These are phyloP conservation scores for Camellia sinensis DNA, from an alignment of 148 eudicot species.

Conservation along the genomic window DNA sequence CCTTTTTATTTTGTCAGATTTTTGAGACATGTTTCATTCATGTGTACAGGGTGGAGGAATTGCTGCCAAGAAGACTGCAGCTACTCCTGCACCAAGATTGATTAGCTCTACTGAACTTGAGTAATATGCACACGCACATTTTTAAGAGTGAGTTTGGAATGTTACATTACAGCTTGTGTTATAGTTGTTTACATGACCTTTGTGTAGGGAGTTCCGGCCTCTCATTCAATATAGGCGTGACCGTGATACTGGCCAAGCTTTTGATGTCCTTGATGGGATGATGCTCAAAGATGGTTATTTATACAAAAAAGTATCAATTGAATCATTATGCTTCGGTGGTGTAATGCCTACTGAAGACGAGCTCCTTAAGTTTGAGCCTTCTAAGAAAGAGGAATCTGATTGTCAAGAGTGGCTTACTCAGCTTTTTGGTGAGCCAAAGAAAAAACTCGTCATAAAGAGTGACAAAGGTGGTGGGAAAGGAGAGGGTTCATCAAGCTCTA, in stretches of 20 bases:
- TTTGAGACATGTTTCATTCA: neutral
- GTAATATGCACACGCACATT: slow-evolving; percentile 37
- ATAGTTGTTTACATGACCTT: slow-evolving; percentile 19
- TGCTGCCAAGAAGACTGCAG: slow-evolving; percentile 48
- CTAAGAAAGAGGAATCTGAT: slow-evolving; percentile 60
- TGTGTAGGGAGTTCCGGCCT: slow-evolving; percentile 84
- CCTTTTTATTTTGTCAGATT: neutral
- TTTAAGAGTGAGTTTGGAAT: neutral
- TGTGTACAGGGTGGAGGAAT: slow-evolving; percentile 76
- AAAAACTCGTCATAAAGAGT: slow-evolving; percentile 23
- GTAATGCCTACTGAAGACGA: slow-evolving; percentile 80
- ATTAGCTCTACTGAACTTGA: slow-evolving; percentile 79
- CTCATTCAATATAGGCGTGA: slow-evolving; percentile 80
- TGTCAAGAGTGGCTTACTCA: slow-evolving; percentile 83
- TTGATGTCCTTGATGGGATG: slow-evolving; percentile 82
- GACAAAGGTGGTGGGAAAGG: slow-evolving; percentile 80
- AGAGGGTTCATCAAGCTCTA: slow-evolving; percentile 72
- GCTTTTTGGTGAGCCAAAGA: slow-evolving; percentile 80
- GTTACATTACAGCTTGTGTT: slow-evolving; percentile 16
- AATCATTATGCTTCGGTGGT: slow-evolving; percentile 77
- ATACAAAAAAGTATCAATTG: slow-evolving; percentile 71
- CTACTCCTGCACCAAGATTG: slow-evolving; percentile 73
- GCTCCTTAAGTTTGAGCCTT: slow-evolving; percentile 67
- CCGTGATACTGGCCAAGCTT: slow-evolving; percentile 71
- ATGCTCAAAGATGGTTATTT: slow-evolving; percentile 90